These are phyloP conservation scores for Saturnispora kantuleensis DNA, from an alignment of 805 yeast genomes.

Conservation along the genomic window DNA sequence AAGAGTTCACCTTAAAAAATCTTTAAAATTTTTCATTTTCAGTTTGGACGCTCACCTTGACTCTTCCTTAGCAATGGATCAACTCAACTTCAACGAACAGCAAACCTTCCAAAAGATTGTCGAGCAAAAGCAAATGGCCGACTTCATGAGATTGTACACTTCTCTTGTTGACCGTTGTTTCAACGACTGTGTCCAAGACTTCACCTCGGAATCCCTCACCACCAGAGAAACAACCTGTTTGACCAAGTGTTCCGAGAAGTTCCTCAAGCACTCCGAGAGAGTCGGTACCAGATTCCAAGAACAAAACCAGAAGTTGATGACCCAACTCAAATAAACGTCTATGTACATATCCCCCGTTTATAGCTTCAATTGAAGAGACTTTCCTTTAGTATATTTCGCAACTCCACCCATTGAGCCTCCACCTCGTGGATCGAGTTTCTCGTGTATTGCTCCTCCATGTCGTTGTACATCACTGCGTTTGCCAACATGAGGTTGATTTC, in stretches of 20 bases:
- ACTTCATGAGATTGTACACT: constrained; percentile 95
- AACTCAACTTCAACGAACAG: constrained; percentile 89
- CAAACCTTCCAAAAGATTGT: constrained; percentile 92
- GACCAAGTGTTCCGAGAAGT: constrained; percentile 90
- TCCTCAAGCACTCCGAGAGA: constrained; percentile 95
- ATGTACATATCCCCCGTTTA: constrained; percentile 1
- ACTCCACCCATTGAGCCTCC: constrained; percentile 54
- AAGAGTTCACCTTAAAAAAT: background rate
- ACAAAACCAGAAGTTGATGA: constrained; percentile 72
- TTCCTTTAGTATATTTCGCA: constrained; percentile 50
- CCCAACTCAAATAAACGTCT: constrained; percentile 38
- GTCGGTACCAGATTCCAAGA: constrained; percentile 99
- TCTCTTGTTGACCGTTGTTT: constrained; percentile 94
- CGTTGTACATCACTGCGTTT: constrained; percentile 76
- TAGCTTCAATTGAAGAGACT: constrained; percentile 11
- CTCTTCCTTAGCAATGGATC: constrained; percentile 59
- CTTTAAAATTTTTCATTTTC: background rate
- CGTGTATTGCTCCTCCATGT: constrained; percentile 46
- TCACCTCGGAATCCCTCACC: constrained; percentile 84
- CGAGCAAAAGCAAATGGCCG: constrained; percentile 97
- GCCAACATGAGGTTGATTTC: constrained; percentile 72
- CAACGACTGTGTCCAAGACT: constrained; percentile 95
- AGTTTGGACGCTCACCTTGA: background rate
- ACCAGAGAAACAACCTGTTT: constrained; percentile 80
- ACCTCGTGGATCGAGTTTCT: constrained; percentile 55